Evolutionary conservation across 768 basidiomycete genomes (phyloP), one percentile per base, ranked within the genome.

Genomic region (Rickenella mellea): DNA sequence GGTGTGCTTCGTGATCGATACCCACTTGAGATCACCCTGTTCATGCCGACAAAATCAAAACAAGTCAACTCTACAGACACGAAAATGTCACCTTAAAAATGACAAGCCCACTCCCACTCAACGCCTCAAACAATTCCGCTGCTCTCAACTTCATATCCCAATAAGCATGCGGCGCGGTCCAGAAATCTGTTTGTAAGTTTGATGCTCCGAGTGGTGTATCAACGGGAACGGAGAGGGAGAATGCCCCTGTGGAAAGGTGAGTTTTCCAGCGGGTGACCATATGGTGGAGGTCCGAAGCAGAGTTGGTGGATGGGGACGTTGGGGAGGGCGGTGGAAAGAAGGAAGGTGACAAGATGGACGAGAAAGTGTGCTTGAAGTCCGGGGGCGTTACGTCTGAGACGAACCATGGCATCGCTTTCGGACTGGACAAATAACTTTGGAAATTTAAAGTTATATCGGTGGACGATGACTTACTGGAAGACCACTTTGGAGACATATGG

Each of bases 361-460:
- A 40, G 43, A 93, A 70, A 0, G 77, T 73, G 38, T 66, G 59
- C 20, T 57, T 51, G 59, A 96, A 96, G 59, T 99, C 94, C 20
- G 70, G 64, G 1, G 94, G 92, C 4, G 87, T 85, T 21, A 93
- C 91, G 57, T 96, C 90, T 9, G 87, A 91, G 35, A 97, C 93
- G 56, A 98, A 99, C 92, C 94, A 99, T 0, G 93, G 93, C 40
- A 97, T 84, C 7, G 85, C 66, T 59, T 99, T 97, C 0, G 92
- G 88, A 63, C 92, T 94, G 46, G 3, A 39, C 33, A 28, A 36
- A 21, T 28, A 40, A 21, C 35, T 2, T 27, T 11, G 39, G 33
- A 29, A 40, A 14, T 30, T 36, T 44, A 9, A 49, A 39, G n/a
- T 12, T 19, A 28, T 11, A 12, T 12, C 20, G 45, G 26, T 41